Evolutionary conservation across 257 asterid genomes (phyloP).

Genomic region (Cruciata laevipes): DNA sequence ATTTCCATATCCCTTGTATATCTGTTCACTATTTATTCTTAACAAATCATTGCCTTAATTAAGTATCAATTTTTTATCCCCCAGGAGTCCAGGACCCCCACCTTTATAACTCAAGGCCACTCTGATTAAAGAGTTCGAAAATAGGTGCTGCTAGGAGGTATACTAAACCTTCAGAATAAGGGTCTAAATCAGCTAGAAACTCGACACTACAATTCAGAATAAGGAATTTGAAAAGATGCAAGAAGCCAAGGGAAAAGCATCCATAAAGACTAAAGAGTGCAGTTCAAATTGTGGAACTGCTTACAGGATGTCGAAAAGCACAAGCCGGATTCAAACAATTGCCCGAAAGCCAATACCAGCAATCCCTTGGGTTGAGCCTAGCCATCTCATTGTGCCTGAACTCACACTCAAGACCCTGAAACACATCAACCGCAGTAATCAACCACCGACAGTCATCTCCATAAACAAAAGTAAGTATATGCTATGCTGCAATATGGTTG

Average conservation of each 20-base stretch:
- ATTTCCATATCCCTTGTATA: background rate
- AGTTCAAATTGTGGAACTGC: conserved; percentile 3
- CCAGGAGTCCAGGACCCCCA: too few relatives aligned
- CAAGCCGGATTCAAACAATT: conserved; percentile 34
- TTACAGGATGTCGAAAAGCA: conserved; percentile 45
- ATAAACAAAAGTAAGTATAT: background rate
- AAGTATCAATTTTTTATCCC: background rate
- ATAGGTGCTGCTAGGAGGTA: background rate
- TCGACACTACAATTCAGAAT: background rate
- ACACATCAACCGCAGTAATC: conserved; percentile 4
- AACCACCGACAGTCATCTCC: background rate
- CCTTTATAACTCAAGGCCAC: background rate
- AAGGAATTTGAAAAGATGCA: background rate
- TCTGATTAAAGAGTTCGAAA: background rate
- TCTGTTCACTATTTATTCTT: background rate
- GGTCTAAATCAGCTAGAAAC: background rate
- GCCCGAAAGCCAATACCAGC: conserved; percentile 36
- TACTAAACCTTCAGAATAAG: background rate
- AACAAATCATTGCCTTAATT: background rate
- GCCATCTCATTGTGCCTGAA: conserved; percentile 41
- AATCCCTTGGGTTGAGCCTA: conserved; percentile 42
- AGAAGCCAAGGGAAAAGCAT: background rate
- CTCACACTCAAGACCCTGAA: conserved; percentile 38
- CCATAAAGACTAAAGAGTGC: background rate
- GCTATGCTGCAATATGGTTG: background rate